Conservation (phyloP, 2,329 filamentous ascomycete genomes). For the Aureobasidium sp. region DNA sequence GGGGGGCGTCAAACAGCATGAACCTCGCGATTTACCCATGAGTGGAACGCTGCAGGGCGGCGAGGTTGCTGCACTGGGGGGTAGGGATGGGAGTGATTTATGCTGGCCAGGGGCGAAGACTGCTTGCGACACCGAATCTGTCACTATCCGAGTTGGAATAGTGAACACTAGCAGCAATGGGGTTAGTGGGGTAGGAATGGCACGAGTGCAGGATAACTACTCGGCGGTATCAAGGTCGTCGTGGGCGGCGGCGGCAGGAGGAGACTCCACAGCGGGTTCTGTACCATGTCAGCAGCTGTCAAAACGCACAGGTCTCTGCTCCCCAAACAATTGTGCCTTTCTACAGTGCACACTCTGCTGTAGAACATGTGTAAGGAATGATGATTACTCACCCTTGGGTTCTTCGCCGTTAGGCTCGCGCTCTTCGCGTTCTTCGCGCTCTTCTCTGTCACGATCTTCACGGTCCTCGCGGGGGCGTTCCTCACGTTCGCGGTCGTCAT, state of each 20-base stretch:
- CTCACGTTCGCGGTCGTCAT: slow-evolving; percentile 44
- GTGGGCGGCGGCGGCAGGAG: slow-evolving; percentile 61
- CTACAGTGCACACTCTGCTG: slow-evolving; percentile 14
- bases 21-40: slow-evolving; percentile 9
- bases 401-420: slow-evolving; percentile 64
- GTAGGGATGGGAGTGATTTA: not conserved
- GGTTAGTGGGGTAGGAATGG: slow-evolving; percentile 2
- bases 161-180: not conserved
- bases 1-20: slow-evolving; percentile 8
- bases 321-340: too few species aligned
- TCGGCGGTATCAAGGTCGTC: slow-evolving; percentile 97
- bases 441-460: slow-evolving; percentile 41
- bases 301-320: too few species aligned
- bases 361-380: slow-evolving; percentile 18
- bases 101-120: slow-evolving; percentile 1
- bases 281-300: slow-evolving; percentile 22
- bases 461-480: slow-evolving; percentile 48
- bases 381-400: slow-evolving; percentile 62
- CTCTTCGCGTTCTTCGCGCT: slow-evolving; percentile 23
- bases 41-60: slow-evolving; percentile 8
- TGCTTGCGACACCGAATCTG: not conserved
- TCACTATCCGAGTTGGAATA: slow-evolving; percentile 4
- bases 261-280: slow-evolving; percentile 59
- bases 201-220: slow-evolving; percentile 33
- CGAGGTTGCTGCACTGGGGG: not conserved